Percentiles rank a stretch among this genome's conserved stretches.
Conservation (phyloP, 2,329 filamentous ascomycete species). For the Emmonsiellopsis sp. region DNA sequence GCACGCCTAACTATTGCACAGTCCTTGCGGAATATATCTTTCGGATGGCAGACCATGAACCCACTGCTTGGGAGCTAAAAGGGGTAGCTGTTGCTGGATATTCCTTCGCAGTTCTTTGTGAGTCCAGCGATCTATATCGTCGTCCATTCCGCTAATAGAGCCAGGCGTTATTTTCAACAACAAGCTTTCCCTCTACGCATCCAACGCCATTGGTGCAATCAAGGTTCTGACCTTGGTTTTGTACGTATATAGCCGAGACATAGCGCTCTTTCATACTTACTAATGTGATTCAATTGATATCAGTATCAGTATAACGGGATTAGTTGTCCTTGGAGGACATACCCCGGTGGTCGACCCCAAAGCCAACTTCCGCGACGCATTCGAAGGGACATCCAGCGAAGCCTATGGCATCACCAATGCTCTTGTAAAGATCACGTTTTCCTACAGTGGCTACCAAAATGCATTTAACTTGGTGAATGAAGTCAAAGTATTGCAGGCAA, state of each 20-base stretch:
- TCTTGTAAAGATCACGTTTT: conserved; percentile 51
- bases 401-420: conserved; percentile 46
- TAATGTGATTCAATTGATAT: conserved; percentile 1
- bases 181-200: conserved; percentile 47
- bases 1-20: conserved; percentile 11
- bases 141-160: neutral
- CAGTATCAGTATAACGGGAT: conserved; percentile 48
- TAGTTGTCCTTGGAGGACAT: conserved; percentile 54
- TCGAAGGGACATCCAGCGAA: conserved; percentile 39
- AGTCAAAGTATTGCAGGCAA: conserved; percentile 35
- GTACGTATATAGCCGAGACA: conserved; percentile 17
- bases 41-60: conserved; percentile 42
- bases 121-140: conserved; percentile 23
- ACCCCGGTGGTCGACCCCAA: conserved; percentile 42
- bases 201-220: conserved; percentile 49
- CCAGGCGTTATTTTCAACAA: conserved; percentile 44
- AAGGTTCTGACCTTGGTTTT: conserved; percentile 58
- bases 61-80: conserved; percentile 56
- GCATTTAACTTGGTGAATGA: conserved; percentile 56
- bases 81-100: conserved; percentile 58
- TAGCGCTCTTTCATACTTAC: neutral
- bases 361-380: conserved; percentile 48
- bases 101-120: conserved; percentile 49
- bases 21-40: conserved; percentile 57
- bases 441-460: conserved; percentile 50